Evolutionary conservation across 2,329 filamentous ascomycete species (phyloP).

Genomic region (Chalaropsis thielavioides): DNA sequence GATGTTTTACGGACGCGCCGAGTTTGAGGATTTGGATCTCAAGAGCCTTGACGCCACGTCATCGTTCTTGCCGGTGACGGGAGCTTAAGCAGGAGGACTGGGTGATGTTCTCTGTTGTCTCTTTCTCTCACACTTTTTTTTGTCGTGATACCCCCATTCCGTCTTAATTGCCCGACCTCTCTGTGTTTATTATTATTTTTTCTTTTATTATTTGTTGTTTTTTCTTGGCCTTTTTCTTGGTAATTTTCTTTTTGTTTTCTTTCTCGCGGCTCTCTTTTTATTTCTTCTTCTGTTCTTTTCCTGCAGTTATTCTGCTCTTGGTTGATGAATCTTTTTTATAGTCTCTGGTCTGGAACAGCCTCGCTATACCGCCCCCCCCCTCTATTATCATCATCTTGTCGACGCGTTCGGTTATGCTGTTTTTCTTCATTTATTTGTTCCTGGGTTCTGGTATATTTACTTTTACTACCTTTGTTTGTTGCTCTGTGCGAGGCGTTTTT

Average conservation of each 20-base stretch:
- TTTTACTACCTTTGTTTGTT: neutral
- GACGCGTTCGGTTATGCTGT: neutral
- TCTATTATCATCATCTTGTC: neutral
- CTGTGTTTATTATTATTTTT: neutral
- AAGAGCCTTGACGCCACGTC: neutral
- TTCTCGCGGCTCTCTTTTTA: neutral
- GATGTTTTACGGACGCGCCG: conserved; percentile 6
- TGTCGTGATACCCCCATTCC: neutral
- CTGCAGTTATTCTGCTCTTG: neutral
- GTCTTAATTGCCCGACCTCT: no score
- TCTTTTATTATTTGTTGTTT: neutral
- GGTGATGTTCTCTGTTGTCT: neutral
- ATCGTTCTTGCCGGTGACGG: neutral
- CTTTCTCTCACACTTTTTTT: neutral
- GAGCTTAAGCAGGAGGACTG: neutral
- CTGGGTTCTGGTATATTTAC: neutral
- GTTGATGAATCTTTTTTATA: conserved; percentile 7
- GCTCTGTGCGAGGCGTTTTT: neutral
- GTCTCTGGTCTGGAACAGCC: neutral
- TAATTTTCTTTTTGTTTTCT: neutral
- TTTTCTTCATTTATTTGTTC: neutral
- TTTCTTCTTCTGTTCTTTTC: neutral
- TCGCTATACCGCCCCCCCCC: neutral
- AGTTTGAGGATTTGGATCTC: neutral
- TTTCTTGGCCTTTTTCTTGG: neutral